Conservation (phyloP, 352 stramenopile species). For the Phytophthora cactorum region DNA sequence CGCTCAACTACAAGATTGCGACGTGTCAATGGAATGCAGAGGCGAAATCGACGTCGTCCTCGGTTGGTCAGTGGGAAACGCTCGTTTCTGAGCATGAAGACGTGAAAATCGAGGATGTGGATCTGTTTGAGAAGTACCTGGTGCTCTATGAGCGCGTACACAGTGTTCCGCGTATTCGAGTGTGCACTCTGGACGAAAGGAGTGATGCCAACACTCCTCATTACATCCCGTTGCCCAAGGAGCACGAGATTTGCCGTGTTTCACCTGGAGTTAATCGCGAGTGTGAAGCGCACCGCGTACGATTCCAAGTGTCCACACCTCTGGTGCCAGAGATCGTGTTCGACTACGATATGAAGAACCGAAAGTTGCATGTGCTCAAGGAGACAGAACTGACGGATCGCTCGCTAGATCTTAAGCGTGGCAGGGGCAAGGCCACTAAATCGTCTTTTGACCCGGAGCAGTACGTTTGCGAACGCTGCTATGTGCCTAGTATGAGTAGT, state of each 20-base stretch:
- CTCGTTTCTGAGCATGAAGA: constrained; percentile 59
- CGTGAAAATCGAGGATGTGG: constrained; percentile 90
- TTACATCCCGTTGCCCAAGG: constrained; percentile 61
- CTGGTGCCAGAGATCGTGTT: constrained; percentile 81
- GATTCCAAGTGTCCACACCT: constrained; percentile 78
- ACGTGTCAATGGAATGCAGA: constrained; percentile 22
- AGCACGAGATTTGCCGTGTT: constrained; percentile 66
- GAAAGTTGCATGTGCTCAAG: constrained; percentile 58
- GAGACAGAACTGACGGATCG: constrained; percentile 48
- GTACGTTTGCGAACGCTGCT: constrained; percentile 50
- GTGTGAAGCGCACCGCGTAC: constrained; percentile 57
- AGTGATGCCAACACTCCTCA: constrained; percentile 25
- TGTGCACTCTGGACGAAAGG: constrained; percentile 38
- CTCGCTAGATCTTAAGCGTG: constrained; percentile 11
- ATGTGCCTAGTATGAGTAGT: constrained; percentile 51
- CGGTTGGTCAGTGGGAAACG: constrained; percentile 42
- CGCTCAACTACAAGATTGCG: constrained; percentile 81
- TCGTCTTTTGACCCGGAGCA: constrained; percentile 36
- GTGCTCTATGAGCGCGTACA: constrained; percentile 84
- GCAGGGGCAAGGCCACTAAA: neutral
- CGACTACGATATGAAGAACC: constrained; percentile 73
- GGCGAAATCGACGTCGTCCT: neutral
- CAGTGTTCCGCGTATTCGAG: constrained; percentile 77
- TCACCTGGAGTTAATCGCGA: constrained; percentile 86
- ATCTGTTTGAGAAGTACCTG: constrained; percentile 81